phyloP scores from a whole-genome alignment of 805 yeast genomes.

The Wickerhamomyces ciferrii region DNA sequence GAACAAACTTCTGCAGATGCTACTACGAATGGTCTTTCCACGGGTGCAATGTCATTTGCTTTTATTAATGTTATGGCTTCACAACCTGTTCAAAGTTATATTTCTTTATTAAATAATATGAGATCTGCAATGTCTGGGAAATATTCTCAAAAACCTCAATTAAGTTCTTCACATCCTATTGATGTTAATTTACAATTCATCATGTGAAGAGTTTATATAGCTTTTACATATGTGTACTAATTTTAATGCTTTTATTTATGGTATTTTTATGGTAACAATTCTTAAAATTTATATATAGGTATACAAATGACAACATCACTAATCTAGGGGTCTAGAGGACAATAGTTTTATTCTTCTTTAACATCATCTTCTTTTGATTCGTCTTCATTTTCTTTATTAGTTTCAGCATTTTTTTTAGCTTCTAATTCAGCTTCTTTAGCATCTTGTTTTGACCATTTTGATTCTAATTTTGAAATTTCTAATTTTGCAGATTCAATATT shows the following conservation, averaged over 20 bases:
- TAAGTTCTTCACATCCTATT: constrained; percentile 64
- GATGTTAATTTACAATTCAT: constrained; percentile 43
- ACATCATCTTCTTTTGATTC: neutral
- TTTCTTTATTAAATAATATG: constrained; percentile 57
- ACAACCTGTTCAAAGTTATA: constrained; percentile 51
- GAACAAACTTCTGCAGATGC: constrained; percentile 58
- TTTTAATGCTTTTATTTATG: no score
- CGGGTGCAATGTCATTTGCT: constrained; percentile 75
- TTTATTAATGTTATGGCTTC: constrained; percentile 53
- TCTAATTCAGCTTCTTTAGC: constrained; percentile 25
- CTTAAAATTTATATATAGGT: no score
- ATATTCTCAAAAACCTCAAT: constrained; percentile 70
- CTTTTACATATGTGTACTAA: no score
- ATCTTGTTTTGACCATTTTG: constrained; percentile 41
- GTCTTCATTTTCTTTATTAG: constrained; percentile 3
- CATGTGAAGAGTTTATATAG: constrained; percentile 6
- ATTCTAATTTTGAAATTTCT: constrained; percentile 65
- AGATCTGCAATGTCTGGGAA: constrained; percentile 50
- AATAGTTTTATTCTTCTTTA: neutral
- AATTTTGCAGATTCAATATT: constrained; percentile 74
- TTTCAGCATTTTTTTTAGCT: constrained; percentile 8
- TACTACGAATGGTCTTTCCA: constrained; percentile 51
- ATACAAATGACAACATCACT: no score
- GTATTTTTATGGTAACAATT: no score
- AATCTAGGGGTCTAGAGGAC: no score